Evolutionary conservation across 2,329 filamentous ascomycete genomes (phyloP), one percentile per base, ranked within the genome.

Genomic region (Ramichloridium luteum): DNA sequence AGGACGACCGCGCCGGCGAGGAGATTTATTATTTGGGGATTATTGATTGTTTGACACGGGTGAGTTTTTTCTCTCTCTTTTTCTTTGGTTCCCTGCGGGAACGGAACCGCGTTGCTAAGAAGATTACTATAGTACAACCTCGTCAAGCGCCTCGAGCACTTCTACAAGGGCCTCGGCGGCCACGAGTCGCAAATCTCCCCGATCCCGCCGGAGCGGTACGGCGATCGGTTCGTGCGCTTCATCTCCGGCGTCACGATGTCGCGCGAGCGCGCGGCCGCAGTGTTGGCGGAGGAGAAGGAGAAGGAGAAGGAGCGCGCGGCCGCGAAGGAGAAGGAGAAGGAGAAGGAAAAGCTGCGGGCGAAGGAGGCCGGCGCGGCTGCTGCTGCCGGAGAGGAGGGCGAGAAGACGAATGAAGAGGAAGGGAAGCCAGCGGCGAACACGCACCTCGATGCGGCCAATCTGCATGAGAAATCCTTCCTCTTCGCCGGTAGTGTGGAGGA

Each of bases 21-120:
- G 84, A 93, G 59, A 85, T 98, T 25, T 98, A 98, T 59, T 98
- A 98, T 54, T 73, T 98, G 5, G 92, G 90, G 20, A 92, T 98
- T 48, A 98, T 98, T 56, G 90, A 98, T 59, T 98, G 90, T 57
- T 66, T 98, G 49, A 98, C 90, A 48, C 84, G 94, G 56, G 85
- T 93, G 70, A 74, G 82, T 72, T 32, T 12, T n/a, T n/a, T n/a
- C n/a, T n/a, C n/a, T n/a, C n/a, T n/a, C n/a, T n/a, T n/a, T 32
- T 5, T 18, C 13, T 15, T 16, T 13, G 10, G 6, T 3, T 16
- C n/a, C n/a, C n/a, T n/a, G n/a, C n/a, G n/a, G n/a, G n/a, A n/a
- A n/a, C n/a, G n/a, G n/a, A n/a, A n/a, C n/a, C n/a, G n/a, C n/a
- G n/a, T n/a, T n/a, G n/a, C 30, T 37, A 14, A 35, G 25, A 17